These are phyloP conservation scores for Psidium friedrichsthalianum DNA, from an alignment of 345 rosid genomes.

Conservation along the genomic window DNA sequence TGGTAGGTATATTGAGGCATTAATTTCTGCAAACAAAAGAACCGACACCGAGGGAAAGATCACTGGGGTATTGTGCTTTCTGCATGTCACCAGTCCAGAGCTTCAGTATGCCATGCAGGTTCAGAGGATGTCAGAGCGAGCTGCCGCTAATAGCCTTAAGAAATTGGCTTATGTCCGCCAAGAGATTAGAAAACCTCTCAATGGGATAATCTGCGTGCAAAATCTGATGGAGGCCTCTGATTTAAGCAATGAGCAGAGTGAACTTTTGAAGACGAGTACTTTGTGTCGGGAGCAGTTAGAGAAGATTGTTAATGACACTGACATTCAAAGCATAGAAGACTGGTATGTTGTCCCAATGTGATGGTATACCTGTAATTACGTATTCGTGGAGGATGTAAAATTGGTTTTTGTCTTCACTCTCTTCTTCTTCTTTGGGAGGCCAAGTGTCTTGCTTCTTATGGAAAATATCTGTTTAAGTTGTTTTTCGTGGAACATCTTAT, in stretches of 20 bases:
- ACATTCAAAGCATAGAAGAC: conserved; percentile 63
- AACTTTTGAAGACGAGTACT: conserved; percentile 37
- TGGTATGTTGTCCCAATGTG: conserved; percentile 27
- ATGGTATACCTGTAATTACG: neutral
- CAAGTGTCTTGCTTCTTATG: neutral
- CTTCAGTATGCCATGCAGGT: conserved; percentile 68
- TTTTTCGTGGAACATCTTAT: neutral
- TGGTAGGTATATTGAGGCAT: conserved; percentile 50
- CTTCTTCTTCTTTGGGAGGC: neutral
- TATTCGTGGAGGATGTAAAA: neutral
- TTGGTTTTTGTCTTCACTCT: neutral
- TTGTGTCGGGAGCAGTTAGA: conserved; percentile 61
- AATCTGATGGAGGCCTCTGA: conserved; percentile 37
- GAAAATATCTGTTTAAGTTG: neutral
- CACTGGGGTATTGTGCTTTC: conserved; percentile 59
- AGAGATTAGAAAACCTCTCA: conserved; percentile 43
- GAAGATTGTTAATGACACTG: conserved; percentile 49
- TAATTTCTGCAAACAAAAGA: conserved; percentile 55
- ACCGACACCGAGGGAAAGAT: conserved; percentile 49
- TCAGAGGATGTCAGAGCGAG: conserved; percentile 63
- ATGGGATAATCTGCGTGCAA: conserved; percentile 48
- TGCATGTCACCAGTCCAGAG: conserved; percentile 71
- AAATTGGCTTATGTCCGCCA: conserved; percentile 56
- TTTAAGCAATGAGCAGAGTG: conserved; percentile 43
- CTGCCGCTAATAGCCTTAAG: conserved; percentile 40